A percentile compares a stretch with the other conserved stretches of the same genome.
Evolutionary conservation across 495 filamentous ascomycete species (phyloP).

Genomic region (Hyaloscypha variabilis): DNA sequence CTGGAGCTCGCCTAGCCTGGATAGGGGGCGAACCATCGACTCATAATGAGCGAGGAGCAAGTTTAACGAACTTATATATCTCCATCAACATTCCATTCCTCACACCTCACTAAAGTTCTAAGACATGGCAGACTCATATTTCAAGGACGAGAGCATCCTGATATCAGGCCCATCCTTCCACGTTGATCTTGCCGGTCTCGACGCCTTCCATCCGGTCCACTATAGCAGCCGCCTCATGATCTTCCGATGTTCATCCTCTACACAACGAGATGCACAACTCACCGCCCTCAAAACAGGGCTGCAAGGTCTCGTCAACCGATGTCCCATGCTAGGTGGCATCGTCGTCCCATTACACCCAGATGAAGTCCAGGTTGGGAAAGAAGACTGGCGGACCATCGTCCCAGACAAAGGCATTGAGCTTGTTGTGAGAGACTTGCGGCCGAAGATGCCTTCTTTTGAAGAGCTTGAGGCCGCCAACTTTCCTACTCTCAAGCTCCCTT

Average conservation of each 20-base stretch:
- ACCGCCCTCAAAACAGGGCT: constrained; percentile 8
- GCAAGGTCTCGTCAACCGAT: constrained; percentile 16
- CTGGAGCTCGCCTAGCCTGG: background rate
- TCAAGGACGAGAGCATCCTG: constrained; percentile 5
- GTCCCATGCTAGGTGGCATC: constrained; percentile 18
- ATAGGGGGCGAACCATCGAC: background rate
- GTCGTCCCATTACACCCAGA: background rate
- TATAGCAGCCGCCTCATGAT: constrained; percentile 20
- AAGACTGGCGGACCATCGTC: constrained; percentile 18
- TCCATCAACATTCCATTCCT: too few relatives aligned
- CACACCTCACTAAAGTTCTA: too few relatives aligned
- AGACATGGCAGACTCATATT: constrained; percentile 11
- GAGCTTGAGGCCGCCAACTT: constrained; percentile 14
- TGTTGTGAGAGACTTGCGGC: constrained; percentile 15
- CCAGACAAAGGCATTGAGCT: constrained; percentile 16
- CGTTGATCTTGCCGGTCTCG: constrained; percentile 15
- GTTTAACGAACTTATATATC: background rate
- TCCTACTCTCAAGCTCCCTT: constrained; percentile 10
- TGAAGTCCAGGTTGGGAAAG: constrained; percentile 1
- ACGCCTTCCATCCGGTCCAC: constrained; percentile 18
- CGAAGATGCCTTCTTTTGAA: constrained; percentile 5
- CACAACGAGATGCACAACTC: constrained; percentile 18
- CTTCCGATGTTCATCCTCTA: constrained; percentile 13
- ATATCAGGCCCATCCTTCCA: constrained; percentile 22
- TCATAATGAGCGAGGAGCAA: background rate